These are phyloP conservation scores for Thermothielavioides terrestris DNA, from an alignment of 495 filamentous ascomycete genomes.

Conservation along the genomic window DNA sequence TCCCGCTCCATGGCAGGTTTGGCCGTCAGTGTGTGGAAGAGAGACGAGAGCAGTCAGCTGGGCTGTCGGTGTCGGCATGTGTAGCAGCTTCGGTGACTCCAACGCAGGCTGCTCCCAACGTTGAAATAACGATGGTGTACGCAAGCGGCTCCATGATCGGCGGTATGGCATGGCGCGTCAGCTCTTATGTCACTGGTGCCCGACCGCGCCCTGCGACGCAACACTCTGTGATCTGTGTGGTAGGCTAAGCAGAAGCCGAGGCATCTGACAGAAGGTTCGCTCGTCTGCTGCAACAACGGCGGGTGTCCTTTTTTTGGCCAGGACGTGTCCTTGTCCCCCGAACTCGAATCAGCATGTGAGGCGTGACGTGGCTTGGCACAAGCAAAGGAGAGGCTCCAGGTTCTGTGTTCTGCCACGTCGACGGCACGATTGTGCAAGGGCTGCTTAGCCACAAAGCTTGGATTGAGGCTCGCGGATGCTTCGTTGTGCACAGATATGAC, in stretches of 20 bases:
- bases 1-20: too few species aligned
- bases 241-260: background rate
- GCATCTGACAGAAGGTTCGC: background rate
- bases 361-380: slow-evolving; percentile 7
- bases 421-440: background rate
- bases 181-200: background rate
- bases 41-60: too few species aligned
- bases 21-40: too few species aligned
- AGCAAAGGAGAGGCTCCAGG: too few species aligned
- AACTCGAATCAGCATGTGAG: slow-evolving; percentile 3
- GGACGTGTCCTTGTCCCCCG: background rate
- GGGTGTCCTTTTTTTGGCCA: background rate
- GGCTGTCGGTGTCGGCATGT: background rate
- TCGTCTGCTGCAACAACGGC: background rate
- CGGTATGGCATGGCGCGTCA: background rate
- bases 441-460: background rate
- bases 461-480: background rate
- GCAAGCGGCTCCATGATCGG: too few species aligned
- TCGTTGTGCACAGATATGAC: background rate
- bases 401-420: slow-evolving; percentile 5
- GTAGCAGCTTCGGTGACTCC: too few species aligned
- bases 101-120: too few species aligned
- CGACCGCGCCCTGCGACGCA: background rate
- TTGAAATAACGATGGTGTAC: too few species aligned
- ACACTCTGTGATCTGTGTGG: background rate